Base-by-base conservation (phyloP, 2,329 filamentous ascomycete species). In the Immersiporthe knoxdaviesiana region DNA sequence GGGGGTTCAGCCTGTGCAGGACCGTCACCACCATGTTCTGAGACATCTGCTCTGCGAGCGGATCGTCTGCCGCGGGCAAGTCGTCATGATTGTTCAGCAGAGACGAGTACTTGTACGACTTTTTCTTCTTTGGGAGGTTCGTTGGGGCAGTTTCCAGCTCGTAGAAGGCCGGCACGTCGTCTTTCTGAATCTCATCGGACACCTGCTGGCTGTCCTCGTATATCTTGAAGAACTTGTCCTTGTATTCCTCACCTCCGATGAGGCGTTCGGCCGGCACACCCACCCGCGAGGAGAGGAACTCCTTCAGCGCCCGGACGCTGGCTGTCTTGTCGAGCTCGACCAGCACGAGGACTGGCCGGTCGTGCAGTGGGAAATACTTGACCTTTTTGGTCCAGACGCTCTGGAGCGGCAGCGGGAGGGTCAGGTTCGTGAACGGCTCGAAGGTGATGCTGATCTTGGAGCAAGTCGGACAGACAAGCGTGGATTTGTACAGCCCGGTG, bases 401-500 rank as follows among this genome's bases (percentile, higher is more conserved):
- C 78, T 96, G 91, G 67, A 97, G 88, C 0, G 96, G 96, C 44
- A 99, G 83, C 68, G 97, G 96, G 32, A 99, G 83, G 0, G 96
- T 97, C 70, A 99, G 82, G 73, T 97, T 96, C 79, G 94, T 97
- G 84, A 97, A 99, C 0, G 96, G 96, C 78, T 99, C 96, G 76
- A 99, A 99, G 0, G 96, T 98, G 75, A 99, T 97, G 86, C 94
- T 97, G 80, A 98, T 92, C 81, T 98, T 99, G 74, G 91, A 87
- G 78, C 96, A 99, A 10, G 87, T 87, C 0, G 96, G 96, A 77
- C 96, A 99, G 72, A 96, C 91, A 72, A 99, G 87, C 0, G 95
- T 98, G 59, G 97, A 98, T 82, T 98, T 97, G 86, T 98, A 99
- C 86, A 98, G 93, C 72, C 96, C 96, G 30, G 93, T 97, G 79